These are phyloP conservation scores for Globisporangium emineosum DNA, from an alignment of 352 stramenopile genomes.

Conservation along the genomic window DNA sequence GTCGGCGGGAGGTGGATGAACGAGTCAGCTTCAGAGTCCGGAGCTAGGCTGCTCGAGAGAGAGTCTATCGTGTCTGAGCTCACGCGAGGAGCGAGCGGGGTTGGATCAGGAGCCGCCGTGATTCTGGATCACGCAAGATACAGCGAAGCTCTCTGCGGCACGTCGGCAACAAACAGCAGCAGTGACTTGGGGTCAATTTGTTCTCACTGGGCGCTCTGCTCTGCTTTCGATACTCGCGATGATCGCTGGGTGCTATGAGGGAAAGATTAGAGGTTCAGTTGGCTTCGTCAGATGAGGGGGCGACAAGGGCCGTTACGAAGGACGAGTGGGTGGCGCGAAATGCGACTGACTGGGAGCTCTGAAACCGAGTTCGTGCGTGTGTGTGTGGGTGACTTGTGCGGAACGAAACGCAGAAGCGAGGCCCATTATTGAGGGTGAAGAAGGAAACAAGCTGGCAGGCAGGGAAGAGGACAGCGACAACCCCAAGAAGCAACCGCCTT, in stretches of 20 bases:
- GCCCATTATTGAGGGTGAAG: not conserved
- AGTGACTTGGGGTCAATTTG: not conserved
- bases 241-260: not conserved
- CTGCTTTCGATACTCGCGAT: not conserved
- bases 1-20: not conserved
- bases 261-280: not conserved
- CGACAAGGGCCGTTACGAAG: not conserved
- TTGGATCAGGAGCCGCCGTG: not conserved
- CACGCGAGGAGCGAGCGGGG: not conserved
- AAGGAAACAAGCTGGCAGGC: not conserved
- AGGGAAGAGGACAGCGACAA: too few species aligned
- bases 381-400: not conserved
- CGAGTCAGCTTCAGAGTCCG: not conserved
- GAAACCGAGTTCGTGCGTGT: not conserved
- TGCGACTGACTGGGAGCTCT: not conserved
- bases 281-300: not conserved
- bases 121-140: not conserved
- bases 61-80: constrained; percentile 11
- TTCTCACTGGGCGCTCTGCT: not conserved
- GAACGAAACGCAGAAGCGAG: constrained; percentile 2
- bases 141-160: not conserved
- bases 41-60: not conserved
- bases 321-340: not conserved
- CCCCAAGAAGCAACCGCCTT: too few species aligned
- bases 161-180: not conserved